Evolutionary conservation across 345 rosid genomes (phyloP), one percentile per base, ranked within the genome.

Genomic region (Sisymbrium irio): DNA sequence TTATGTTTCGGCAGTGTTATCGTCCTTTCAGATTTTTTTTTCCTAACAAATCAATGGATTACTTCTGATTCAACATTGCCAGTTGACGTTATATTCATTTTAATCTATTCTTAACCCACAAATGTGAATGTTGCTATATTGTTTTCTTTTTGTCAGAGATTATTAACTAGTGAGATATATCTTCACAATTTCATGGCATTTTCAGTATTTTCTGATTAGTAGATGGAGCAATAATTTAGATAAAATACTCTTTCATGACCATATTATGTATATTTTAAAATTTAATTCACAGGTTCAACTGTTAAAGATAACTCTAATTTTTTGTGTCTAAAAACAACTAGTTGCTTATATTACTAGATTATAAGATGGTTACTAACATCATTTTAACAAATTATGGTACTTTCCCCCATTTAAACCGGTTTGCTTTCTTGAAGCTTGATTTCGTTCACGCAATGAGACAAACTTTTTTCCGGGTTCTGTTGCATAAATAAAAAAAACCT

Each of bases 371-470:
- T 22, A 22, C 33, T 35, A 22, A 13, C 9, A 69, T 32, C 19
- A 49, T 49, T 4, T 0, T 47, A 12, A 12, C 19, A 12, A 20
- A 12, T 6, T 0, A 5, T 14, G 30, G 7, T 46, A n/a, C 35
- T 40, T 51, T 72, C 2, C 12, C 12, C 50, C 72, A 27, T 39
- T 37, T 27, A 46, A 74, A 46, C 66, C 72, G 71, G 71, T 55
- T 63, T 36, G n/a, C 28, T 63, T 72, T 63, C 45, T 25, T 35
- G 47, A 9, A 41, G 36, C 30, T 55, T 75, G 50, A 28, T 53
- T 53, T 69, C 58, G 68, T 69, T 54, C 71, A 69, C 70, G 75
- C 74, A 62, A 68, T 12, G 18, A 76, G 75, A 53, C 79, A 62
- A 42, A 61, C 17, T 37, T 56, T 75, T 57, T 70, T 64, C 76